phyloP scores from a whole-genome alignment of 305 asterid genomes.

The Rubia tinctorum region DNA sequence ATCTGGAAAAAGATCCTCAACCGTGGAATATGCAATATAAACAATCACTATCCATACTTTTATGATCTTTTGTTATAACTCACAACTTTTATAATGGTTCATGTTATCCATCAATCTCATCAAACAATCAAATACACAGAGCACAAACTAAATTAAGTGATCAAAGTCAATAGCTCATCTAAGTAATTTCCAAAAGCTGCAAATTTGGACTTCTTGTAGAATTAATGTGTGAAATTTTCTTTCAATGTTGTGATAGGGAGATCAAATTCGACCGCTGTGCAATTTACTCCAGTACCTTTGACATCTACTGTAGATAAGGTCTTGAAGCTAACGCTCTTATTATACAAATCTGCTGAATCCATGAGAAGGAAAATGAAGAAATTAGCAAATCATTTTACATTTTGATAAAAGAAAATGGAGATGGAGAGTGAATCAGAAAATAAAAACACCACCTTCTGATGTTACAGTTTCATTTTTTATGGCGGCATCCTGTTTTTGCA shows the following conservation, averaged over 20 bases:
- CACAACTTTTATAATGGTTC: not conserved
- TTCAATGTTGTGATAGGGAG: slow-evolving; percentile 15
- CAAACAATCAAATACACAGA: not conserved
- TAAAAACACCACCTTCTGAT: slow-evolving; percentile 15
- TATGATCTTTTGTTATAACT: not conserved
- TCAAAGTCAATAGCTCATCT: not conserved
- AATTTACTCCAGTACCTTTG: not conserved
- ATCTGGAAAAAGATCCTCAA: too few species aligned
- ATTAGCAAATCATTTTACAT: not conserved
- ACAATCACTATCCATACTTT: not conserved
- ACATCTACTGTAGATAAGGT: not conserved
- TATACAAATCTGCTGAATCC: slow-evolving; percentile 20
- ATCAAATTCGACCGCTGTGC: not conserved
- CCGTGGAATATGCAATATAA: not conserved
- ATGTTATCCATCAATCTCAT: not conserved
- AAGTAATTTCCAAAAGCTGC: not conserved
- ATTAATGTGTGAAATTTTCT: slow-evolving; percentile 15
- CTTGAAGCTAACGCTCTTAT: slow-evolving; percentile 15
- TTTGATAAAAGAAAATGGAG: not conserved
- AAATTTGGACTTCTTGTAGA: not conserved
- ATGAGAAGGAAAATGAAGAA: not conserved
- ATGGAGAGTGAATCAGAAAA: not conserved
- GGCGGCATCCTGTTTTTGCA: slow-evolving; percentile 22
- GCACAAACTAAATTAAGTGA: not conserved
- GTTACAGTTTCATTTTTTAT: slow-evolving; percentile 20